Evolutionary conservation across 805 yeast genomes (phyloP).

Genomic region (Spathaspora girioi): DNA sequence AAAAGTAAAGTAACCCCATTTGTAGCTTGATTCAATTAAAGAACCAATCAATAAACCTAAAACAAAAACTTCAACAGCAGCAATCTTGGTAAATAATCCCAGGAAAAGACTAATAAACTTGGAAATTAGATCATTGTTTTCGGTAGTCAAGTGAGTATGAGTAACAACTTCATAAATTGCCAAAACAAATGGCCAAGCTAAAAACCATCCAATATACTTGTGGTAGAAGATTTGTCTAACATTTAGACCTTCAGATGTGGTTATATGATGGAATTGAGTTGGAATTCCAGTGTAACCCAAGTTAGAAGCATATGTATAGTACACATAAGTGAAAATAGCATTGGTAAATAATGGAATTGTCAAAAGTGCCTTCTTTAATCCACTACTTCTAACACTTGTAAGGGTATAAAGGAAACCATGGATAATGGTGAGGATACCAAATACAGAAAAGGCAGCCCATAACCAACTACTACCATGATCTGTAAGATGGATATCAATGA

Average conservation of each 20-base stretch:
- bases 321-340: constrained; percentile 43
- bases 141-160: constrained; percentile 22
- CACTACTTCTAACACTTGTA: constrained; percentile 17
- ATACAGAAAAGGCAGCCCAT: constrained; percentile 57
- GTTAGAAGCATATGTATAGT: constrained; percentile 55
- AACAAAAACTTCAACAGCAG: constrained; percentile 46
- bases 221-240: constrained; percentile 55
- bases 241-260: constrained; percentile 24
- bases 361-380: constrained; percentile 31
- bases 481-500: constrained; percentile 50
- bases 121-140: constrained; percentile 22
- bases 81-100: constrained; percentile 40
- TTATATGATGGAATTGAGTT: constrained; percentile 47
- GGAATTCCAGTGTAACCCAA: constrained; percentile 50
- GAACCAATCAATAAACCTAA: constrained; percentile 55
- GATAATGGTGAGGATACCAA: constrained; percentile 34
- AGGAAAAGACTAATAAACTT: constrained; percentile 28
- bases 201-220: constrained; percentile 56
- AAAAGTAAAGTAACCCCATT: constrained; percentile 68
- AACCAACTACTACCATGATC: constrained; percentile 63
- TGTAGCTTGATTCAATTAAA: constrained; percentile 52
- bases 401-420: constrained; percentile 21
- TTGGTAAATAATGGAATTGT: constrained; percentile 41
- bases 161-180: constrained; percentile 26
- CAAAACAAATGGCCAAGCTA: constrained; percentile 45